Evolutionary conservation across 2,329 filamentous ascomycete species (phyloP).

Genomic region (Anthostomella pinea): DNA sequence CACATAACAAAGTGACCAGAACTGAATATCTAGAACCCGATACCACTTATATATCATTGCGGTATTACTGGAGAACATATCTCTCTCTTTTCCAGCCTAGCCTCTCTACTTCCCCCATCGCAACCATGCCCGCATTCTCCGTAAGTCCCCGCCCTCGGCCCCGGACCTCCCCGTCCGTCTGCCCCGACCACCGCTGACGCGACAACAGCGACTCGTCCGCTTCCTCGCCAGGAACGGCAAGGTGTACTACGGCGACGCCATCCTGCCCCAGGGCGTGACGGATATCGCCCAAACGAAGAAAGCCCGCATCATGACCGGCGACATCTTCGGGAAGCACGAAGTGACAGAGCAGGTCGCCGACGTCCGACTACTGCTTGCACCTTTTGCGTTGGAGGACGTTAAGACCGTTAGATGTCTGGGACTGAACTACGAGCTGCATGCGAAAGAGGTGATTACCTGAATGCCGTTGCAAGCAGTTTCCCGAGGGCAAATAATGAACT

Average conservation of each 20-base stretch:
- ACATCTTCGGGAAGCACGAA: constrained; percentile 62
- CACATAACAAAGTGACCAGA: too few relatives aligned
- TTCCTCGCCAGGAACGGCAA: constrained; percentile 70
- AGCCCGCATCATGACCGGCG: constrained; percentile 61
- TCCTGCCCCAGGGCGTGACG: constrained; percentile 57
- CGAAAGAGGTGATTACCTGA: constrained; percentile 67
- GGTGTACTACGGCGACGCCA: constrained; percentile 71
- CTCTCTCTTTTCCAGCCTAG: too few relatives aligned
- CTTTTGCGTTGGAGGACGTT: constrained; percentile 60
- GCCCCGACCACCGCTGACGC: constrained; percentile 4
- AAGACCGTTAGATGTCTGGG: constrained; percentile 67
- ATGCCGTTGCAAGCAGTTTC: too few relatives aligned
- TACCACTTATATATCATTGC: too few relatives aligned
- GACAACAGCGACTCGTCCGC: constrained; percentile 62
- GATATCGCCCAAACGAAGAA: constrained; percentile 60
- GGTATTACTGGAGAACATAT: too few relatives aligned
- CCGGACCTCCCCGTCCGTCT: not conserved
- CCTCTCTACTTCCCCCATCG: not conserved
- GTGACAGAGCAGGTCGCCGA: constrained; percentile 61
- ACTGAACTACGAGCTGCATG: constrained; percentile 70
- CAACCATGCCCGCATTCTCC: constrained; percentile 43
- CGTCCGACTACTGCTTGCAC: constrained; percentile 57
- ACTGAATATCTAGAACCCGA: too few relatives aligned
- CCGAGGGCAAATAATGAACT: too few relatives aligned
- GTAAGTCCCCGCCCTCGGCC: constrained; percentile 31